These are phyloP conservation scores for Metarhizium album DNA, from an alignment of 2,329 filamentous ascomycete species.

Conservation along the genomic window DNA sequence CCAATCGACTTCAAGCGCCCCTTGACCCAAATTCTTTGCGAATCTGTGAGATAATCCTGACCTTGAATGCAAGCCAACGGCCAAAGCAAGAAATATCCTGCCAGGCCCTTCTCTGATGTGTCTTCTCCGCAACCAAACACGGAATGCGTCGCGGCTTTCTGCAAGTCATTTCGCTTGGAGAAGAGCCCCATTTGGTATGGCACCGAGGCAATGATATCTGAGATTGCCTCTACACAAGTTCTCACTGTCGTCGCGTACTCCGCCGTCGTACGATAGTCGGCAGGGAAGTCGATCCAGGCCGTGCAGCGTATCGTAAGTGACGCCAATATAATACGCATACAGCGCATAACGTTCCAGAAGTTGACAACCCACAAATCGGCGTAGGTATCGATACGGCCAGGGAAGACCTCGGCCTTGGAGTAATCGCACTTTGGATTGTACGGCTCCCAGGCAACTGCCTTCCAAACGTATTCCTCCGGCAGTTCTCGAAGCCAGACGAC, in stretches of 20 bases:
- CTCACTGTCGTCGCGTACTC: conserved; percentile 45
- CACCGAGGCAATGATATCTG: conserved; percentile 47
- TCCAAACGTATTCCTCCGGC: conserved; percentile 36
- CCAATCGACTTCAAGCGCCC: conserved; percentile 44
- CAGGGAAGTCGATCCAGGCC: conserved; percentile 47
- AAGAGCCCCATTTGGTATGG: conserved; percentile 51
- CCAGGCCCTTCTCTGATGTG: conserved; percentile 38
- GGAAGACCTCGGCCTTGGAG: conserved; percentile 41
- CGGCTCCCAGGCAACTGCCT: conserved; percentile 45
- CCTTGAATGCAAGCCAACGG: conserved; percentile 40
- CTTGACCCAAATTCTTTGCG: conserved; percentile 42
- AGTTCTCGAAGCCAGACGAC: conserved; percentile 37
- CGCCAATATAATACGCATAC: conserved; percentile 41
- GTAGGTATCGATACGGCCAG: conserved; percentile 49
- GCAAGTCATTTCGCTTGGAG: conserved; percentile 29
- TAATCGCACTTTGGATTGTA: conserved; percentile 40
- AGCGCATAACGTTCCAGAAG: conserved; percentile 43
- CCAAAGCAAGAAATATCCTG: conserved; percentile 49
- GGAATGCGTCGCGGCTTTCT: conserved; percentile 26
- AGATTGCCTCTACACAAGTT: conserved; percentile 38
- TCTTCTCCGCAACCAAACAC: conserved; percentile 40
- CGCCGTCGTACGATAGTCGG: conserved; percentile 50
- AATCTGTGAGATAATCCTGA: conserved; percentile 48
- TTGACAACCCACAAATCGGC: conserved; percentile 46
- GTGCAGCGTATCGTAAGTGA: conserved; percentile 45